A percentile compares a stretch with the other conserved stretches of the same genome.
These are phyloP conservation scores for Apiospora sp. DNA, from an alignment of 2,329 filamentous ascomycete genomes.

Conservation along the genomic window DNA sequence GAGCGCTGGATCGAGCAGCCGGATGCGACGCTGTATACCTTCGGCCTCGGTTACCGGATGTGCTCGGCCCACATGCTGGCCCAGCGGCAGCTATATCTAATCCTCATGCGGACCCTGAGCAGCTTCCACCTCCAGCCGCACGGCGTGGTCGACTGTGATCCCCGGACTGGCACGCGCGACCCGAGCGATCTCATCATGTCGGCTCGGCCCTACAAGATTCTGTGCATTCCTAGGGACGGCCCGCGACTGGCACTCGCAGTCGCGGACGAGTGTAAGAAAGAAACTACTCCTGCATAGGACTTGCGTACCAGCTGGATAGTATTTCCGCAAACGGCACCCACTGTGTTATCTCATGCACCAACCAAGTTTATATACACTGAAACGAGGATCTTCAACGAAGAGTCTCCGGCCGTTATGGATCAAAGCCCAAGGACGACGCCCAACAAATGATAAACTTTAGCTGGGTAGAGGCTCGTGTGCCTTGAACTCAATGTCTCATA, in stretches of 20 bases:
- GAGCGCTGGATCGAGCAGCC: constrained; percentile 39
- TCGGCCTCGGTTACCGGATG: constrained; percentile 42
- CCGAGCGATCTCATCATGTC: constrained; percentile 40
- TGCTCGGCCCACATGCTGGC: constrained; percentile 40
- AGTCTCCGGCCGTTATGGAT: background rate
- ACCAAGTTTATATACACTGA: too few relatives aligned
- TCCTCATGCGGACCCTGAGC: constrained; percentile 39
- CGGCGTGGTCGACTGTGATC: constrained; percentile 36
- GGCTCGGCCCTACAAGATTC: constrained; percentile 35
- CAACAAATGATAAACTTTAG: background rate
- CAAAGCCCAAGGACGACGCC: background rate
- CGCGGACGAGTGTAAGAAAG: background rate
- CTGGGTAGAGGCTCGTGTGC: background rate
- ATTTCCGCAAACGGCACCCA: background rate
- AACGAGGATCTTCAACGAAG: background rate
- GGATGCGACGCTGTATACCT: constrained; percentile 38
- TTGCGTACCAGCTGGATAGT: too few relatives aligned
- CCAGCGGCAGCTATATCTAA: constrained; percentile 40
- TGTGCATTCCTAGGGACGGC: constrained; percentile 38
- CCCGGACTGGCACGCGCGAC: constrained; percentile 39
- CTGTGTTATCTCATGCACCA: background rate
- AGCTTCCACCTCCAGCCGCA: constrained; percentile 38
- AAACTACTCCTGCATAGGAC: background rate
- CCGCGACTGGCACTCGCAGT: constrained; percentile 22
- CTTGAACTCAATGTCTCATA: background rate